These are phyloP conservation scores for Amaranthus cruentus DNA, from an alignment of 148 eudicot genomes.

Conservation along the genomic window DNA sequence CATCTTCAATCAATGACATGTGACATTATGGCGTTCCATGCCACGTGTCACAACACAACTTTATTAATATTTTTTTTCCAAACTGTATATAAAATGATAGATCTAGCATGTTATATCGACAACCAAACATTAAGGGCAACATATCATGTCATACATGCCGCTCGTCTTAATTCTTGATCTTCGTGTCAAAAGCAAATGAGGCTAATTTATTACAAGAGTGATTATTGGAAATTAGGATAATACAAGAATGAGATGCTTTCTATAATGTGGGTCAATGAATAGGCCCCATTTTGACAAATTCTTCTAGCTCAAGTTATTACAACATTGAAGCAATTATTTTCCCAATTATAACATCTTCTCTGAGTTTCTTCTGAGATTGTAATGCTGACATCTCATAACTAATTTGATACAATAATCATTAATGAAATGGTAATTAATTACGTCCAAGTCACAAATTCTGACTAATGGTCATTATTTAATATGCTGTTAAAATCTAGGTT, in stretches of 20 bases:
- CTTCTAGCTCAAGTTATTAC: conserved; percentile 13
- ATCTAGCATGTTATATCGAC: too few species aligned
- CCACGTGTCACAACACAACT: too few species aligned
- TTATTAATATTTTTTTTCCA: too few species aligned
- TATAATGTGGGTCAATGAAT: conserved; percentile 10
- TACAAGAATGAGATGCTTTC: conserved; percentile 16
- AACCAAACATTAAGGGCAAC: too few species aligned
- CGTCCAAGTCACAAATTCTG: not conserved
- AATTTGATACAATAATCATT: not conserved
- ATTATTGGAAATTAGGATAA: conserved; percentile 13
- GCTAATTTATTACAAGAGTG: conserved; percentile 7
- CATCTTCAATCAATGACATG: too few species aligned
- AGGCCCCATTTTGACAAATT: conserved; percentile 13
- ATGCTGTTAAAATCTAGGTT: too few species aligned
- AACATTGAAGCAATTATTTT: conserved; percentile 3
- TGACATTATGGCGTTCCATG: too few species aligned
- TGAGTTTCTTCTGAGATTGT: conserved; percentile 18
- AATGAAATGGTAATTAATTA: not conserved
- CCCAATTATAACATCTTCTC: not conserved
- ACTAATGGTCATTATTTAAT: not conserved
- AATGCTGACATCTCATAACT: not conserved
- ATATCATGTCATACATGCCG: too few species aligned
- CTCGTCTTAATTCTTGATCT: too few species aligned
- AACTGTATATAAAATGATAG: too few species aligned
- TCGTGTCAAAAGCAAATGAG: too few species aligned